These are phyloP conservation scores for Dujonia santamariae DNA, from an alignment of 1,139 yeast species.

Conservation along the genomic window DNA sequence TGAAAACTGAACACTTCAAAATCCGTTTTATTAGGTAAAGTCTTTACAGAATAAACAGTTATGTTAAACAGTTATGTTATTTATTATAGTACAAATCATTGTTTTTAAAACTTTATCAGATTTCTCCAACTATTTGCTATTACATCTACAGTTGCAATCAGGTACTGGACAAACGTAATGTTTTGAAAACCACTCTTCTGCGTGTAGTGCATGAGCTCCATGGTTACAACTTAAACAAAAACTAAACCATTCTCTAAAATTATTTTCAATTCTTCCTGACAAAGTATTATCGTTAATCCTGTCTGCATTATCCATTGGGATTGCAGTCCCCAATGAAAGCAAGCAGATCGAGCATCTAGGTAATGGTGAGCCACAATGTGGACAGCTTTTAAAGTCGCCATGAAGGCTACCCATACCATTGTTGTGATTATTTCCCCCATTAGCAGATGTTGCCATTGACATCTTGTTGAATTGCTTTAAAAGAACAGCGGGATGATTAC, in stretches of 20 bases:
- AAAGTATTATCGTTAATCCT: slow-evolving; percentile 13
- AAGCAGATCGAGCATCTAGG: slow-evolving; percentile 92
- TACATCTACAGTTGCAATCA: slow-evolving; percentile 83
- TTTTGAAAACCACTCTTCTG: slow-evolving; percentile 90
- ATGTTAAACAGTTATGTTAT: no score
- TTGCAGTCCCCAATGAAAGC: slow-evolving; percentile 73
- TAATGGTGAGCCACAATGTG: slow-evolving; percentile 83
- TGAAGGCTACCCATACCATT: slow-evolving; percentile 16
- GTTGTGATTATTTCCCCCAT: slow-evolving; percentile 1
- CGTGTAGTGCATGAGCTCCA: slow-evolving; percentile 93
- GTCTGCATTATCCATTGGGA: slow-evolving; percentile 37
- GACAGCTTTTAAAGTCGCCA: slow-evolving; percentile 51
- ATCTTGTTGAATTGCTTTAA: slow-evolving; percentile 40
- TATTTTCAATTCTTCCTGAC: slow-evolving; percentile 26
- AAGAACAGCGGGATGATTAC: slow-evolving; percentile 12
- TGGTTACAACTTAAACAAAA: slow-evolving; percentile 90
- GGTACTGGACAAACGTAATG: slow-evolving; percentile 93
- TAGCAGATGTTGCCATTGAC: slow-evolving; percentile 11
- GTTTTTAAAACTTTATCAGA: no score
- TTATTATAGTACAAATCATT: no score
- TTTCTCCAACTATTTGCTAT: slow-evolving; percentile 32
- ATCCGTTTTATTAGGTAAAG: no score
- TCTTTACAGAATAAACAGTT: no score
- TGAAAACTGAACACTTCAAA: no score
- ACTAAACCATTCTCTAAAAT: slow-evolving; percentile 74